Percentiles rank a stretch among this genome's conserved stretches.
Evolutionary conservation across 805 yeast genomes (phyloP).

Genomic region (Komagataella mondaviorum): DNA sequence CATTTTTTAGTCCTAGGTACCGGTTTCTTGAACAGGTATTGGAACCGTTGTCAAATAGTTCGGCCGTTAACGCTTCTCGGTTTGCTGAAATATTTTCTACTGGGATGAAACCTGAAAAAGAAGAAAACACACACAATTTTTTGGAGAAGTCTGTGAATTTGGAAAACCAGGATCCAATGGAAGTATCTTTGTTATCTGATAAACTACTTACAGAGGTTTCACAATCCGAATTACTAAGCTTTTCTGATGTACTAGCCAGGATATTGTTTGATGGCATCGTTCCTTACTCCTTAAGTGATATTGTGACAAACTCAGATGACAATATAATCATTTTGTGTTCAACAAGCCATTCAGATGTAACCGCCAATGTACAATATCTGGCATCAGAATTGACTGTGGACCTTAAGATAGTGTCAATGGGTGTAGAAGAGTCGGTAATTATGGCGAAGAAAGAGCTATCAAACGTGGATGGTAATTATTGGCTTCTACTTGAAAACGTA

Average conservation of each 20-base stretch:
- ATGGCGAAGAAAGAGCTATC: constrained; percentile 40
- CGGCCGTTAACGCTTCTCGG: not conserved
- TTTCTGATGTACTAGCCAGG: not conserved
- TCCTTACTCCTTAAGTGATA: not conserved
- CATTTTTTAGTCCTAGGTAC: not conserved
- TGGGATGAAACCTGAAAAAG: not conserved
- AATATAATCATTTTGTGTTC: constrained; percentile 40
- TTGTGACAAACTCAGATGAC: not conserved
- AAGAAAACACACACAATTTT: not conserved
- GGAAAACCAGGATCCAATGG: not conserved
- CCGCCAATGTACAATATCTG: constrained; percentile 31
- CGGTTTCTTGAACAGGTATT: not conserved
- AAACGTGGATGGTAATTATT: constrained; percentile 35
- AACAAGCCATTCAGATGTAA: constrained; percentile 55
- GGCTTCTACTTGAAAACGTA: constrained; percentile 74
- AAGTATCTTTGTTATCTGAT: not conserved
- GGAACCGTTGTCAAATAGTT: not conserved
- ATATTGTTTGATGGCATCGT: not conserved
- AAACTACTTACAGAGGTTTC: not conserved
- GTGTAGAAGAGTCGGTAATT: constrained; percentile 51
- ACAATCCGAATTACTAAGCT: not conserved
- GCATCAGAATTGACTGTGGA: constrained; percentile 19
- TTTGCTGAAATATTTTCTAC: not conserved
- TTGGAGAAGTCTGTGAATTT: not conserved
- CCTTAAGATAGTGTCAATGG: constrained; percentile 48